Conservation (phyloP, 441 rosid genomes). For the Flueggea neowawraea region DNA sequence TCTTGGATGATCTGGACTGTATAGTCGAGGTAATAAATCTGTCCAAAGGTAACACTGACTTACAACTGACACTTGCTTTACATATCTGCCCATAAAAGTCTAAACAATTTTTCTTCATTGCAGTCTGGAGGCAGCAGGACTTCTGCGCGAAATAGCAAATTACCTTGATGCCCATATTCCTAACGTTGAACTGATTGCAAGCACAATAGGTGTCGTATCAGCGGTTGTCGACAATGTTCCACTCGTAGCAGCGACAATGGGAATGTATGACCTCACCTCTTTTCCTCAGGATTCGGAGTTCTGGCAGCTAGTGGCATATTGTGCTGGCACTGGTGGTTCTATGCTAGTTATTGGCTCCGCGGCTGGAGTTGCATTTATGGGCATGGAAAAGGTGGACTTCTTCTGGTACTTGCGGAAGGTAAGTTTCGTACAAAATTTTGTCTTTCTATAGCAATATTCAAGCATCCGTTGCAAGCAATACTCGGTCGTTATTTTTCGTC, state of each 20-base stretch:
- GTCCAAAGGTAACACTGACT: too few relatives aligned
- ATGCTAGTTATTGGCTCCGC: constrained; percentile 88
- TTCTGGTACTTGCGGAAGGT: constrained; percentile 95
- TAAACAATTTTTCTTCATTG: background rate
- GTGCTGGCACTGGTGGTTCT: constrained; percentile 87
- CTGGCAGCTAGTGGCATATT: constrained; percentile 89
- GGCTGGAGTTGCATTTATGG: constrained; percentile 94
- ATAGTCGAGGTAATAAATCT: too few relatives aligned
- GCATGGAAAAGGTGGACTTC: constrained; percentile 93
- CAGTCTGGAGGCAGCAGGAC: constrained; percentile 96
- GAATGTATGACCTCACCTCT: constrained; percentile 89
- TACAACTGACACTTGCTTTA: too few relatives aligned
- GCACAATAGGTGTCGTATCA: constrained; percentile 78
- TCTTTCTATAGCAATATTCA: background rate
- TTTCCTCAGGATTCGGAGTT: constrained; percentile 84
- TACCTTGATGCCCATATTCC: constrained; percentile 83
- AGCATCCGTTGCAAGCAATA: background rate
- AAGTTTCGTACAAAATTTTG: constrained; percentile 1
- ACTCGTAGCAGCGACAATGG: constrained; percentile 93
- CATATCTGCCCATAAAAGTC: background rate
- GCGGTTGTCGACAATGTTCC: constrained; percentile 93
- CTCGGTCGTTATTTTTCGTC: constrained; percentile 11
- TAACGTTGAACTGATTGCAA: constrained; percentile 68
- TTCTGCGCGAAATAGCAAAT: constrained; percentile 86
- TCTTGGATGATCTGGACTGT: too few relatives aligned